phyloP scores from a whole-genome alignment of 345 rosid genomes.

The Carallia brachiata region DNA sequence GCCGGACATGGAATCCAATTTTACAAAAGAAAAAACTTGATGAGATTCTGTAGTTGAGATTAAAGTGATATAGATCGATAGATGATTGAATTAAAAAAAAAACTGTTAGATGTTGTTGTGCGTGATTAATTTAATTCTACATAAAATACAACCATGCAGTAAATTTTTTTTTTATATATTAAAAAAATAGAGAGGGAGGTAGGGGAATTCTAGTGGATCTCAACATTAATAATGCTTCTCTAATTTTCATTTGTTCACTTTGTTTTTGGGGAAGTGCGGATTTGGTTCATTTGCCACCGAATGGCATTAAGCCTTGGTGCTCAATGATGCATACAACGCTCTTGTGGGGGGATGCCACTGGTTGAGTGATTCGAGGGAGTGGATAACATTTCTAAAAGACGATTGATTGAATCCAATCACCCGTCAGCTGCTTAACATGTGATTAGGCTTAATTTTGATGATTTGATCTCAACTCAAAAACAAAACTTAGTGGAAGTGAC shows the following conservation, averaged over 20 bases:
- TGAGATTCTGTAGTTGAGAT: too few species aligned
- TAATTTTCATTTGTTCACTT: conserved; percentile 9
- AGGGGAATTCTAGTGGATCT: neutral
- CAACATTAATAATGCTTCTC: conserved; percentile 9
- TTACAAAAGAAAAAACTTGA: neutral
- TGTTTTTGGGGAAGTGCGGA: conserved; percentile 32
- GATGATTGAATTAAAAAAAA: neutral
- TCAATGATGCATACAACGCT: conserved; percentile 22
- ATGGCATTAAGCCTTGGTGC: conserved; percentile 40
- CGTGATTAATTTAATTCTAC: too few species aligned
- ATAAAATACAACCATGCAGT: too few species aligned
- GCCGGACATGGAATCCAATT: neutral
- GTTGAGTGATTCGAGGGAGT: conserved; percentile 33
- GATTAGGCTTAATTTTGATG: neutral
- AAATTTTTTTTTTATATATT: too few species aligned
- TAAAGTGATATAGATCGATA: too few species aligned
- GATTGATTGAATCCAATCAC: neutral
- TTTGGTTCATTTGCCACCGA: conserved; percentile 44
- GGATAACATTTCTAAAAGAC: conserved; percentile 26
- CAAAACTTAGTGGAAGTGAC: neutral
- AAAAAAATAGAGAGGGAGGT: too few species aligned
- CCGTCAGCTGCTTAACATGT: neutral
- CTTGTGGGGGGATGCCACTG: neutral
- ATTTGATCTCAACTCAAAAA: neutral
- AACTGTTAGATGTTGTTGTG: neutral